A percentile compares a stretch with the other conserved stretches of the same genome.
phyloP scores from a whole-genome alignment of 2,329 filamentous ascomycete species.

The Endoconidiophora laricicola region DNA sequence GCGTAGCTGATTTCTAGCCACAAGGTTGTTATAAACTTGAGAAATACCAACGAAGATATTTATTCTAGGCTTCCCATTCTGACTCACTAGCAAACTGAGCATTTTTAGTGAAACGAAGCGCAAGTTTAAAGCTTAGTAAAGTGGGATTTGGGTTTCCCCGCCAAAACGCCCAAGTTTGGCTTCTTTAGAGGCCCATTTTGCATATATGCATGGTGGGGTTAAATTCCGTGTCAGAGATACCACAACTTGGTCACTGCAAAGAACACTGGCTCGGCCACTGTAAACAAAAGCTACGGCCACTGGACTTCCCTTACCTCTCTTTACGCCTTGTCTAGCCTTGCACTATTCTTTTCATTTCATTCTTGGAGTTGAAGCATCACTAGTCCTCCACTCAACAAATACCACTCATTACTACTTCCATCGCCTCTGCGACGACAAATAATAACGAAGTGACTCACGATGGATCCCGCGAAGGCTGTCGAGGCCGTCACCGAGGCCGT shows the following conservation, averaged over 20 bases:
- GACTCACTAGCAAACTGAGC: not conserved
- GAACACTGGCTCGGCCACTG: not conserved
- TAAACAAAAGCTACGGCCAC: not conserved
- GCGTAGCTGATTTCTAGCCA: too few species aligned
- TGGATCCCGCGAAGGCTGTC: conserved; percentile 33
- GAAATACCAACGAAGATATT: too few species aligned
- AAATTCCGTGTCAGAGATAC: not conserved
- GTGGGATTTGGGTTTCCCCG: conserved; percentile 1
- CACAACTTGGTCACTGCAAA: not conserved
- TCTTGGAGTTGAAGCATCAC: not conserved
- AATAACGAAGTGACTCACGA: conserved; percentile 15
- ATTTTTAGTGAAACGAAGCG: not conserved
- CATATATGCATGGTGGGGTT: not conserved
- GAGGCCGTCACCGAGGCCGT: conserved; percentile 37
- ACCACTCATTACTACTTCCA: not conserved
- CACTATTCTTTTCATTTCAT: not conserved
- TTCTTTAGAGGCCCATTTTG: not conserved
- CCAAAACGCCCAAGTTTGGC: not conserved
- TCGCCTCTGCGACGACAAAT: not conserved
- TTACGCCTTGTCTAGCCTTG: not conserved
- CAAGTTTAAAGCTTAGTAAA: not conserved
- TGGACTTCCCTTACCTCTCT: not conserved
- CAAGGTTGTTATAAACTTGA: too few species aligned
- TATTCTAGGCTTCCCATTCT: not conserved
- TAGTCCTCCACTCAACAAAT: not conserved